Evolutionary conservation across 495 filamentous ascomycete genomes (phyloP), one percentile per base, ranked within the genome.

Genomic region (Pseudotulostoma volvatum): DNA sequence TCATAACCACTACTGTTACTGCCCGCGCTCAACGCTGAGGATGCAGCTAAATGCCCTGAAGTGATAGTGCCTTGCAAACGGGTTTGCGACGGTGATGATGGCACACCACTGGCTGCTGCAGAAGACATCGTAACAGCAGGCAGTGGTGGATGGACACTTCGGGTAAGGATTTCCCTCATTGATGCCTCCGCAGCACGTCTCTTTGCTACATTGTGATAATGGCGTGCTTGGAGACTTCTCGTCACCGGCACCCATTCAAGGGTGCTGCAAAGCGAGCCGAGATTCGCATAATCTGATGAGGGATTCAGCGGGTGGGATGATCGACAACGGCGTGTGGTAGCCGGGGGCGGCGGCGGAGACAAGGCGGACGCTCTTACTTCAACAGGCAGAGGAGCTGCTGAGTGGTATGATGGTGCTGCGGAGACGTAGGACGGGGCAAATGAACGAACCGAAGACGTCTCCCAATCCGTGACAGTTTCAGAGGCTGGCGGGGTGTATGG

Each of bases 391-490:
- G n/a, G n/a, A n/a, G n/a, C n/a, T n/a, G n/a, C n/a, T n/a, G 35
- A 37, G 19, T 37, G 35, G n/a, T 37, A 37, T 11, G 35, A 37
- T n/a, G 35, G 35, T 11, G 17, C 35, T 3, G 35, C 35, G n/a
- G 35, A 37, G 11, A 37, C 35, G 17, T 37, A 37, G 17, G 35
- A 37, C 35, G 35, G 35, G 5, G 35, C 35, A 7, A n/a, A 9
- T 5, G 35, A 37, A 37, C 21, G 35, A 3, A 37, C 35, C 5
- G 35, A 37, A 19, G 35, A 37, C 11, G 35, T 37, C 17, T 37
- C 35, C 18, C 18, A 19, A 37, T 37, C 35, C 11, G 35, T n/a
- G 23, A 11, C 5, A 11, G 23, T 11, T 5, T 5, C 5, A 28
- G 5, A 5, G 5, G 23, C 5, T 28, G 5, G 23, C 5, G 23